phyloP scores from a whole-genome alignment of 1,139 yeast genomes.

The Wickerhamomyces sp. region DNA sequence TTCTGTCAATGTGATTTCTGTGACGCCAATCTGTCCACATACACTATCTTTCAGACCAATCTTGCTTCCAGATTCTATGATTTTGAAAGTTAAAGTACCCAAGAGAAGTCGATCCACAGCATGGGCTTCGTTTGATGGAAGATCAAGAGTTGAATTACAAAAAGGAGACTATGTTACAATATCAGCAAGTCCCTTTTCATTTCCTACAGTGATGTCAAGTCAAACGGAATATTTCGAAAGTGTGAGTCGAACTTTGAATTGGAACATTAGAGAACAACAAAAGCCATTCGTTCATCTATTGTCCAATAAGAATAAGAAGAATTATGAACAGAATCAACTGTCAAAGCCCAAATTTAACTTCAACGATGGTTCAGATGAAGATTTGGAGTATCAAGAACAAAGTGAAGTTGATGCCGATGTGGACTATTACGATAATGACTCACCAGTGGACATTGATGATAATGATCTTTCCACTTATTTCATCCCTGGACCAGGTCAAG shows the following conservation, averaged over 20 bases:
- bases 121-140: conserved; percentile 90
- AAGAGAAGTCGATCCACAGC: conserved; percentile 64
- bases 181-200: conserved; percentile 75
- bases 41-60: conserved; percentile 86
- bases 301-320: conserved; percentile 40
- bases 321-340: conserved; percentile 27
- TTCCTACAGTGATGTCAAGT: conserved; percentile 76
- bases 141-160: conserved; percentile 61
- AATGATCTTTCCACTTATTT: conserved; percentile 20
- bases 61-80: conserved; percentile 81
- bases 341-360: conserved; percentile 21
- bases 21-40: conserved; percentile 92
- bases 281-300: conserved; percentile 60
- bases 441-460: conserved; percentile 24
- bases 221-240: conserved; percentile 78
- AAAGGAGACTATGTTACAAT: conserved; percentile 77
- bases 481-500: conserved; percentile 22
- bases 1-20: conserved; percentile 80
- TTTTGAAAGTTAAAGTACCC: conserved; percentile 70
- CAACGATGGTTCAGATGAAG: conserved; percentile 17
- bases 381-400: conserved; percentile 10
- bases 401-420: conserved; percentile 11
- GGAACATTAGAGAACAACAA: conserved; percentile 84
- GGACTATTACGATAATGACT: conserved; percentile 14
- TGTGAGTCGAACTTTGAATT: conserved; percentile 75